Evolutionary conservation across 768 basidiomycete species (phyloP).

Genomic region (Mycena pura): DNA sequence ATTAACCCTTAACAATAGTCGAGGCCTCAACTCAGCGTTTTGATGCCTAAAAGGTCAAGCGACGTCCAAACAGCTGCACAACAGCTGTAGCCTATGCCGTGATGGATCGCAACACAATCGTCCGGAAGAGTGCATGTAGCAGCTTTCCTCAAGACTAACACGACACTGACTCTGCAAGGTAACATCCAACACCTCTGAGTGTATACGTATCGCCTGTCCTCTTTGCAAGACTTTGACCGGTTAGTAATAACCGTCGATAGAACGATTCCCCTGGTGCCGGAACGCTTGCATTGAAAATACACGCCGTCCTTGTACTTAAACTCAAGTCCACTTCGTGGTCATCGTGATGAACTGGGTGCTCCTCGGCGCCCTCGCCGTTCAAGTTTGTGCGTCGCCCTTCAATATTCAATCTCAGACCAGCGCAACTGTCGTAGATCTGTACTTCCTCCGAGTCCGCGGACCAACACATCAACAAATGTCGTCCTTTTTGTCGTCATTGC

Average conservation of each 20-base stretch:
- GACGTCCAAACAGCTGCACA: no score
- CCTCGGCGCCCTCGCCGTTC: constrained; percentile 15
- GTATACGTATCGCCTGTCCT: background rate
- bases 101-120: no score
- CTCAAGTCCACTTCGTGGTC: constrained; percentile 16
- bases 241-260: background rate
- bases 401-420: background rate
- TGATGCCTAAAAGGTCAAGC: no score
- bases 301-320: background rate
- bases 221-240: background rate
- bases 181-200: background rate
- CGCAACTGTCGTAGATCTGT: background rate
- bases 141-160: no score
- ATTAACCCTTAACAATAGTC: no score
- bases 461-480: constrained; percentile 17
- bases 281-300: background rate
- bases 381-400: constrained; percentile 7
- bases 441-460: constrained; percentile 42
- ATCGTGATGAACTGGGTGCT: constrained; percentile 17
- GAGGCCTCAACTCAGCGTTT: no score
- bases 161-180: no score
- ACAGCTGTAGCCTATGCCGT: no score
- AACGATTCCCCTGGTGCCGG: constrained; percentile 7
- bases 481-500: constrained; percentile 23
- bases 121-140: no score